A percentile compares a stretch with the other conserved stretches of the same genome.
Conservation (phyloP, 306 rosid genomes). For the Alnus rubra region DNA sequence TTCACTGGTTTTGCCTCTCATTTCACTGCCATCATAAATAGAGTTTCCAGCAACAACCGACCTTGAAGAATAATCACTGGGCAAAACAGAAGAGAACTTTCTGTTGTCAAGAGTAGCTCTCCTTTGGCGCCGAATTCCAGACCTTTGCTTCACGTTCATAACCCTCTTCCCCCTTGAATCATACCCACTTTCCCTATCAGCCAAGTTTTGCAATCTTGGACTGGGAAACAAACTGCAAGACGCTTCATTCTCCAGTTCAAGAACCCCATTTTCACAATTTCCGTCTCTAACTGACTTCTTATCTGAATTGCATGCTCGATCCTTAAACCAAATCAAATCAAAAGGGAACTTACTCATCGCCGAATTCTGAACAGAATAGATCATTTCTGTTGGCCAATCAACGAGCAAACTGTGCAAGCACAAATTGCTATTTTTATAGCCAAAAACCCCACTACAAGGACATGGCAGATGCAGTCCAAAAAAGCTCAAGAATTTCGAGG, state of each 20-base stretch:
- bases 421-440: conserved; percentile 46
- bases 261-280: conserved; percentile 31
- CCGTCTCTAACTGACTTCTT: conserved; percentile 33
- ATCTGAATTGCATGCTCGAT: conserved; percentile 29
- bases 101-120: conserved; percentile 44
- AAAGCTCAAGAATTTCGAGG: conserved; percentile 42
- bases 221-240: conserved; percentile 51
- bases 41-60: conserved; percentile 10
- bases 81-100: conserved; percentile 32
- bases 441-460: conserved; percentile 75
- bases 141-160: conserved; percentile 50
- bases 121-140: conserved; percentile 57
- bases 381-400: conserved; percentile 56
- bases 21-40: conserved; percentile 22
- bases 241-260: conserved; percentile 51
- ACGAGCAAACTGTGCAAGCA: conserved; percentile 58
- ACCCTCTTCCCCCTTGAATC: conserved; percentile 66
- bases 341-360: conserved; percentile 63
- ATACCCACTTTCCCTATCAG: conserved; percentile 49
- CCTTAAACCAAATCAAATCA: conserved; percentile 50
- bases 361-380: conserved; percentile 48
- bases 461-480: conserved; percentile 65
- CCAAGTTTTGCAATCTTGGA: conserved; percentile 35
- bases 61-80: conserved; percentile 16
- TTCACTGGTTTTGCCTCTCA: conserved; percentile 22